Base-by-base conservation (phyloP, 805 yeast species). In the Candida michaelii region DNA sequence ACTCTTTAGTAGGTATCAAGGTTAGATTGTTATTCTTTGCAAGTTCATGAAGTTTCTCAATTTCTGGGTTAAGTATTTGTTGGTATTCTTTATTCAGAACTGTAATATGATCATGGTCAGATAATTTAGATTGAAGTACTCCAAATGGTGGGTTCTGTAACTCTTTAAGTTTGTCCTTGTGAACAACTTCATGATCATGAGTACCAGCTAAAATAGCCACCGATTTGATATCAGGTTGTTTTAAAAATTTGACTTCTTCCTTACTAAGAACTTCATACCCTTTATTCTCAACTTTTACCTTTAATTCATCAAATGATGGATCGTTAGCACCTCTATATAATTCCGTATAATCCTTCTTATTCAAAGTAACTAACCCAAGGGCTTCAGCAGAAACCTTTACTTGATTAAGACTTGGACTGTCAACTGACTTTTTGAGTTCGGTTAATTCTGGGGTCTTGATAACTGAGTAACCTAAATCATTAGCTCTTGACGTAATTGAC, bases 351-450 rank as follows among this genome's bases (percentile, higher is more conserved):
- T 69, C 74, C 1, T 43, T 31, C 42, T 59, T 56, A 1, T 59
- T 39, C 34, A 69, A 51, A 2, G 73, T 62, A 6, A 65, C 57
- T 39, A 65, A 58, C 11, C 58, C 56, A 33, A 55, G 59, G n/a
- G 43, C 58, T 36, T 65, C 71, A 1, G 73, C 73, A 10, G 59
- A 60, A 11, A 50, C 44, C 36, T 67, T 62, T 5, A 69, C 59
- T 27, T 63, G 69, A 15, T 57, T 59, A 24, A 66, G 54, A 13
- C 57, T 49, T 19, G 74, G 74, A 8, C 60, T 60, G 42, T 59
- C 46, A 0, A 70, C 72, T 10, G 54, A 47, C 24, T 51, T 48
- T 12, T 31, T 34, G 40, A 60, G 44, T 4, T 45, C 45, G 10
- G 47, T 46, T 11, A 51, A 48, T 7, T 56, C 59, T 2, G 37